Base-by-base conservation (phyloP, 2,329 filamentous ascomycete species). In the Clarireedia sp. region DNA sequence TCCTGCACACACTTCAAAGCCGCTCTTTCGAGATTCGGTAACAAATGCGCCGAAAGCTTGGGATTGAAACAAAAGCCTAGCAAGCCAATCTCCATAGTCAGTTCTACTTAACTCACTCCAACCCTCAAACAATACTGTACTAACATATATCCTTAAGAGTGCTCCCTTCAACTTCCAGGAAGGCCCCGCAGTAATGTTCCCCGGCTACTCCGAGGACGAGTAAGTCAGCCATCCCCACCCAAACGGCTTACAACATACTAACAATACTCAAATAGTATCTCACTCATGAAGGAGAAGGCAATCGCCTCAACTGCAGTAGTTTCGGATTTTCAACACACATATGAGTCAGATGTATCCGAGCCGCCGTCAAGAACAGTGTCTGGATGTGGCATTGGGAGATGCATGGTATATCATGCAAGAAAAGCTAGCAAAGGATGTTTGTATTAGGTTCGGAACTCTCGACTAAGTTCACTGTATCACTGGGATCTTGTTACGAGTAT, bases 151-250 rank as follows among this genome's bases (percentile, higher is more conserved):
- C 14, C n/a, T 12, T 47, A 57, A 83, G 80, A 82, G 79, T 49
- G 75, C 75, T 9, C 81, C 81, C 0, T 84, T 80, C 68, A 74
- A 82, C 66, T 78, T 83, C 64, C 77, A 78, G 65, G 75, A 75
- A 56, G 78, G 64, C 5, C 63, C 81, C 64, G 69, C 73, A n/a
- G 71, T 77, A 41, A 69, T 69, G 44, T 69, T 83, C 14, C 78
- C 79, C 2, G 81, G 80, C 40, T 71, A 83, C 43, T 78, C 77
- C 46, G 74, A 80, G 60, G 78, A 82, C 62, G 79, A 85, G 80
- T 83, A 74, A 68, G 79, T 72, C 33, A 4, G 29, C 55, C 43
- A 48, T 51, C 51, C 43, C 16, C 53, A 43, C 37, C 21, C 38
- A 16, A 17, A 3, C 48, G 12, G 40, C 37, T 43, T 16, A 9